Evolutionary conservation across 148 eudicot species (phyloP).

Genomic region (Amaranthus palmeri): DNA sequence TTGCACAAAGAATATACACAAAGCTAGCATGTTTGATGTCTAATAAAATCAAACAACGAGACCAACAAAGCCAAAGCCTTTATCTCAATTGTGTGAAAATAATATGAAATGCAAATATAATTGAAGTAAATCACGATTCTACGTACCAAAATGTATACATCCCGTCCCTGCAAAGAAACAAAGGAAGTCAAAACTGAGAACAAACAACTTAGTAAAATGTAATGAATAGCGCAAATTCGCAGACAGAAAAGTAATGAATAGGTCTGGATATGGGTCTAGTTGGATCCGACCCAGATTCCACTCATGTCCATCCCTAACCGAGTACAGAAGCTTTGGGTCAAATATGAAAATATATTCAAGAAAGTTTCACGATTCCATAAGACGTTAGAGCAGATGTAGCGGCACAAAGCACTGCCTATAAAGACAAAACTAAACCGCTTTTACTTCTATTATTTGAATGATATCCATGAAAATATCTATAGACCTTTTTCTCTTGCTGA

Average conservation of each 20-base stretch:
- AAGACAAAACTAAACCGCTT: background rate
- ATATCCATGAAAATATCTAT: slow-evolving; percentile 3
- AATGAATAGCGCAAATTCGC: slow-evolving; percentile 7
- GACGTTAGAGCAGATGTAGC: background rate
- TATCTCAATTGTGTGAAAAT: background rate
- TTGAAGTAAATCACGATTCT: slow-evolving; percentile 5
- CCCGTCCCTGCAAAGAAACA: slow-evolving; percentile 73
- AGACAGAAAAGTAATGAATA: background rate
- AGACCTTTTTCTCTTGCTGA: slow-evolving; percentile 90
- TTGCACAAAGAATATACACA: background rate
- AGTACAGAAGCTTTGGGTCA: too few species aligned
- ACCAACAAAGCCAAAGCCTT: background rate
- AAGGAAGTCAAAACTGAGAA: slow-evolving; percentile 19
- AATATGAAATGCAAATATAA: background rate
- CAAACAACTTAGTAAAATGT: background rate
- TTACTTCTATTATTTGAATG: background rate
- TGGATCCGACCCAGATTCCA: too few species aligned
- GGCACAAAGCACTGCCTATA: background rate
- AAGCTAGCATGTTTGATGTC: background rate
- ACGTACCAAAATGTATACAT: slow-evolving; percentile 91
- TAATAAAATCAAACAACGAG: background rate
- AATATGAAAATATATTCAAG: background rate
- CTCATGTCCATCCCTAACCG: too few species aligned
- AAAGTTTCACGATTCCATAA: too few species aligned
- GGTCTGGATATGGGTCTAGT: background rate